Percentiles rank a stretch among this genome's conserved stretches.
These are phyloP conservation scores for Sarcodon sp. DNA, from an alignment of 768 basidiomycete genomes.

Conservation along the genomic window DNA sequence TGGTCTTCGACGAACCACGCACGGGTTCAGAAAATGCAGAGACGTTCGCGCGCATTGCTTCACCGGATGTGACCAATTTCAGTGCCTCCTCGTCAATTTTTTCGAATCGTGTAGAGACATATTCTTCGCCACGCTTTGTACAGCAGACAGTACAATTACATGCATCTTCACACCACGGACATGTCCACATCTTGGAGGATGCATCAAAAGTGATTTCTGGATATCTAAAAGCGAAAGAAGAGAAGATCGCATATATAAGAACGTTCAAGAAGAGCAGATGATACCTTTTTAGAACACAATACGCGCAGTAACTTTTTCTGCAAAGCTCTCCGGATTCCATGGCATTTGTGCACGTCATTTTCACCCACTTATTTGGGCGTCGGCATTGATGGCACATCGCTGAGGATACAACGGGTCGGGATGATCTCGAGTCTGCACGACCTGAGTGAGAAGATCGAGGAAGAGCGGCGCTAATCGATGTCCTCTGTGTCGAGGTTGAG, in stretches of 20 bases:
- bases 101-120: conserved; percentile 16
- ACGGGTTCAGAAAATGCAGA: neutral
- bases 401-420: neutral
- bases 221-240: conserved; percentile 16
- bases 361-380: conserved; percentile 12
- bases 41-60: neutral
- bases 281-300: conserved; percentile 21
- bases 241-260: neutral
- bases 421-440: too few species aligned
- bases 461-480: too few species aligned
- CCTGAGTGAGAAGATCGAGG: too few species aligned
- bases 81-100: conserved; percentile 8
- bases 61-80: neutral
- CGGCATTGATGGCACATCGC: conserved; percentile 26
- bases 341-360: conserved; percentile 21
- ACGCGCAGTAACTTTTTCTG: conserved; percentile 20
- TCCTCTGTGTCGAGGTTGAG: too few species aligned
- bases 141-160: conserved; percentile 39
- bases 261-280: neutral
- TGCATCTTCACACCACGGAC: conserved; percentile 28
- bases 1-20: neutral
- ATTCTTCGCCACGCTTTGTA: conserved; percentile 30
- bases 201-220: conserved; percentile 23
- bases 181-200: conserved; percentile 17
- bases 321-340: conserved; percentile 11